Conservation (phyloP, 371 early-diverging fungal species). For the Mucor circinelloides region DNA sequence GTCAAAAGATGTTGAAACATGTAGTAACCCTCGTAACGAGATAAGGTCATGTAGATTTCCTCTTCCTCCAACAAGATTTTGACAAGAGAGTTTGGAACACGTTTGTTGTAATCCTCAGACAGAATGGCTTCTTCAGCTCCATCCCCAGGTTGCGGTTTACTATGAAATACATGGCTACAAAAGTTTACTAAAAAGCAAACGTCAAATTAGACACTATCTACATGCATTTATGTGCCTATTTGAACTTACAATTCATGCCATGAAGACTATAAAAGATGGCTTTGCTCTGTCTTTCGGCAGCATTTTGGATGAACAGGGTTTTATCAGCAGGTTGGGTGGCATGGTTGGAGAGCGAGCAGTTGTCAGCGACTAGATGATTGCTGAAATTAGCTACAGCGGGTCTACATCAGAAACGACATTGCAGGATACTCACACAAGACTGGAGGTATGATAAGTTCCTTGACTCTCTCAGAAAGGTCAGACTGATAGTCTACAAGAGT, state of each 20-base stretch:
- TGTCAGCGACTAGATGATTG: neutral
- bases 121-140: too few relatives aligned
- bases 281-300: neutral
- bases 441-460: neutral
- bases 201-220: too few relatives aligned
- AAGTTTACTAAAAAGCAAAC: too few relatives aligned
- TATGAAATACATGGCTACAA: too few relatives aligned
- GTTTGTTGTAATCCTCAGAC: too few relatives aligned
- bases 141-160: too few relatives aligned
- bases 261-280: neutral
- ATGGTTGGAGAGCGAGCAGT: neutral
- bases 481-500: neutral
- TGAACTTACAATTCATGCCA: neutral
- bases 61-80: too few relatives aligned
- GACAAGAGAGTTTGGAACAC: too few relatives aligned
- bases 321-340: neutral
- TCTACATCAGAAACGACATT: neutral
- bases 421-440: neutral
- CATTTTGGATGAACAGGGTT: neutral
- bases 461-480: neutral
- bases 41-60: too few relatives aligned
- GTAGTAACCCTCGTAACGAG: too few relatives aligned
- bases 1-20: too few relatives aligned
- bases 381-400: neutral
- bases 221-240: neutral